Conservation (phyloP, 345 rosid species). For the Trapa incisa region DNA sequence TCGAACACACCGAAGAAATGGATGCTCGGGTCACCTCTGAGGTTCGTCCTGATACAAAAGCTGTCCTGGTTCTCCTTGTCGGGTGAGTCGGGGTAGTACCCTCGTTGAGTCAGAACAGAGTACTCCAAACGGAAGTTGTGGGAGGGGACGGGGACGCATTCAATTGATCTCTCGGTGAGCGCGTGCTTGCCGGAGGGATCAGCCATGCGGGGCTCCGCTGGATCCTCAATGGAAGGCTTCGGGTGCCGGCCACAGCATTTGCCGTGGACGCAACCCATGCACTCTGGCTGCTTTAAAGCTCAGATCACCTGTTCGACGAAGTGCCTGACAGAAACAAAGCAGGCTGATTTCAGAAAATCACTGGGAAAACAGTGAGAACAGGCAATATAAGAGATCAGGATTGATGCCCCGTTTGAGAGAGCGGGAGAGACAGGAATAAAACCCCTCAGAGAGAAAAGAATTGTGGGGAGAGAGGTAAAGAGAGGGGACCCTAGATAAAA, state of each 20-base stretch:
- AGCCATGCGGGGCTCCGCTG: conserved; percentile 18
- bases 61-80: conserved; percentile 85
- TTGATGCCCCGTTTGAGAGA: neutral
- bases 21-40: conserved; percentile 74
- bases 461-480: neutral
- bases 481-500: no score
- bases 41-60: conserved; percentile 53
- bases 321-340: conserved; percentile 15
- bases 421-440: neutral
- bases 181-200: conserved; percentile 26
- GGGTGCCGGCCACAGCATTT: conserved; percentile 66
- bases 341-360: conserved; percentile 11
- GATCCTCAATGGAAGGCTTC: conserved; percentile 43
- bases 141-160: conserved; percentile 48
- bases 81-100: conserved; percentile 72
- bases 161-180: conserved; percentile 48
- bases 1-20: conserved; percentile 95
- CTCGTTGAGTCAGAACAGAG: conserved; percentile 65
- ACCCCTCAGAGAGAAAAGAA: neutral
- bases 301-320: conserved; percentile 16
- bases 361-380: conserved; percentile 4
- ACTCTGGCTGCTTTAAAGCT: conserved; percentile 1
- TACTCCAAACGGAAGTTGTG: conserved; percentile 56
- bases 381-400: neutral
- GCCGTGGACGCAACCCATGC: conserved; percentile 85